Percentiles rank a stretch among this genome's conserved stretches.
These are phyloP conservation scores for Globisporangium cederbergense DNA, from an alignment of 352 stramenopile species.

Conservation along the genomic window DNA sequence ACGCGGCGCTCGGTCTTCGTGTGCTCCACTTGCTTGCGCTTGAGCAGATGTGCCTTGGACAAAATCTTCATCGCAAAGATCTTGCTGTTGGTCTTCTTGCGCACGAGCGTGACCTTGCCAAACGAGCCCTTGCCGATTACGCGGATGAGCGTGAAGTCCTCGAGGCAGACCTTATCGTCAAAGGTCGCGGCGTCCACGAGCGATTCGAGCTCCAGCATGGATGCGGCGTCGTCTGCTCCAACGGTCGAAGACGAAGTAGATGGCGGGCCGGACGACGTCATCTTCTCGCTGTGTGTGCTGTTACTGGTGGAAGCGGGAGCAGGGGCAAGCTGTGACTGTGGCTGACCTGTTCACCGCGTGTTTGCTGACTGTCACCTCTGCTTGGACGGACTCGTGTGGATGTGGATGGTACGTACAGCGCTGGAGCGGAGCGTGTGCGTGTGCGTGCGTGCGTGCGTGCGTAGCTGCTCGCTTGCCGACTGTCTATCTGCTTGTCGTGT, in stretches of 20 bases:
- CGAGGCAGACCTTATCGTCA: conserved; percentile 84
- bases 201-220: conserved; percentile 57
- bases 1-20: conserved; percentile 96
- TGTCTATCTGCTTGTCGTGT: neutral
- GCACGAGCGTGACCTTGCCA: conserved; percentile 86
- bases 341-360: neutral
- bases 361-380: neutral
- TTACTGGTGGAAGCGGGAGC: neutral
- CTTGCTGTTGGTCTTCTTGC: conserved; percentile 88
- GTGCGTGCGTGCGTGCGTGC: neutral
- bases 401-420: neutral
- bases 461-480: conserved; percentile 4
- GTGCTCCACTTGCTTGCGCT: conserved; percentile 95
- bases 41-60: conserved; percentile 91
- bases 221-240: conserved; percentile 21
- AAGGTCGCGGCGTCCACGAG: conserved; percentile 77
- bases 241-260: conserved; percentile 19
- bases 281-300: conserved; percentile 23
- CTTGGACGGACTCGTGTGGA: neutral
- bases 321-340: neutral
- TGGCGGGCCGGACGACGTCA: conserved; percentile 54
- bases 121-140: conserved; percentile 90
- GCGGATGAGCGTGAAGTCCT: conserved; percentile 88
- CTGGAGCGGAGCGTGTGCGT: neutral
- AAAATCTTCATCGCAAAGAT: conserved; percentile 92